Evolutionary conservation across 2,329 filamentous ascomycete species (phyloP), one percentile per base, ranked within the genome.

Genomic region (Colletotrichum camelliae): DNA sequence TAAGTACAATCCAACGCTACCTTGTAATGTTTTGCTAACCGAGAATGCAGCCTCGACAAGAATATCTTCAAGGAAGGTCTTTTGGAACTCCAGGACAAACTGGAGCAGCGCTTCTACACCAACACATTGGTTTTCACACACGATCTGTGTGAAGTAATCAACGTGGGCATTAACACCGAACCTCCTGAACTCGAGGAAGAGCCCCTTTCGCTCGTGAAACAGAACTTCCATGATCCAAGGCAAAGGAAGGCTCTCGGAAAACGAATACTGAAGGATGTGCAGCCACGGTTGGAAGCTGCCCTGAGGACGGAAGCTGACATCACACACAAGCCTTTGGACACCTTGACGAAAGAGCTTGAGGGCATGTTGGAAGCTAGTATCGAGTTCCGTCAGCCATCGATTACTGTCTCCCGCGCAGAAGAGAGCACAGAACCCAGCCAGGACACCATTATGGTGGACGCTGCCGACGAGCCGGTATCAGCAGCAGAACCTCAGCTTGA

Each of bases 211-310:
- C 88, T 80, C 79, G 86, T 78, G 77, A 92, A 87, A 84, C 87
- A 84, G 80, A 88, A 83, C 80, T 92, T 86, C 83, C 87, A 85
- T 75, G 95, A 98, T 80, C 92, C 95, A 76, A 94, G 95, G 74
- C 94, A 98, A 79, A 92, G 94, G 77, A 94, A 95, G 80, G 94
- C 94, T 79, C 87, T 98, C n/a, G 95, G 94, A 29, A 98, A 97
- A 84, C 92, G 96, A 31, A 98, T 98, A 77, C 90, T 98, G 78
- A 97, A 95, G 83, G 92, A 93, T 1, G 90, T 98, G 37, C 95
- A 97, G 82, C 92, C 94, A 16, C 89, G 92, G 60, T 87, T 98
- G 4, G 94, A 98, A 82, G 89, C 91, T 70, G 95, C 95, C 1
- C 86, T 96, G 62, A 91, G 90, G 69, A 94, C 95, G 70, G 96